A percentile compares a stretch with the other conserved stretches of the same genome.
Conservation (phyloP, 257 asterid species). For the Coffea canephora region DNA sequence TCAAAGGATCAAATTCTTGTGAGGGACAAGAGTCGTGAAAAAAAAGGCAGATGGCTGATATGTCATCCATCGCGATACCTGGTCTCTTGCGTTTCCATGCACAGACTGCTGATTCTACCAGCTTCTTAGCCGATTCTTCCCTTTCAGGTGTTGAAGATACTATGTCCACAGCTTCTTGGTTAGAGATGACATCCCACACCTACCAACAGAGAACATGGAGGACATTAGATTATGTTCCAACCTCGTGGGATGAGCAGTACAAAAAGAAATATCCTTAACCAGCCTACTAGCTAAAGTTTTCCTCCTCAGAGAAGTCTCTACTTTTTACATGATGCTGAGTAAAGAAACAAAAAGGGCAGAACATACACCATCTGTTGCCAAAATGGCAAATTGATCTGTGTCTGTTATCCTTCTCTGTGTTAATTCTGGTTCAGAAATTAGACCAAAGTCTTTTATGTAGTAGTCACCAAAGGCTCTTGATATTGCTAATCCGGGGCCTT, state of each 20-base stretch:
- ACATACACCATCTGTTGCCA: conserved; percentile 89
- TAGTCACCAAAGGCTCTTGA: conserved; percentile 84
- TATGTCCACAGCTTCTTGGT: conserved; percentile 70
- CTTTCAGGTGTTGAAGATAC: conserved; percentile 47
- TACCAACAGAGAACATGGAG: conserved; percentile 16
- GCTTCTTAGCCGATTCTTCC: conserved; percentile 54
- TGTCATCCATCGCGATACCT: conserved; percentile 64
- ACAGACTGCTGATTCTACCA: conserved; percentile 52
- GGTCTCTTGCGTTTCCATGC: conserved; percentile 68
- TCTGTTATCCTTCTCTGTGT: conserved; percentile 49
- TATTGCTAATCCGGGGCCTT: conserved; percentile 77
- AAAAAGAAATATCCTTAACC: not conserved
- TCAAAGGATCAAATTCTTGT: not conserved
- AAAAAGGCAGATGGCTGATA: conserved; percentile 70
- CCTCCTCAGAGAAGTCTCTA: not conserved
- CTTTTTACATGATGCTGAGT: not conserved
- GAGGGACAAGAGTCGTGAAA: conserved; percentile 33
- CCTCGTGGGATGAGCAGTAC: not conserved
- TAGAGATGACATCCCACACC: conserved; percentile 81
- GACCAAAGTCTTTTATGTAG: conserved; percentile 71
- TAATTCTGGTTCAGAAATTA: conserved; percentile 74
- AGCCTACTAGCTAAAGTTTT: not conserved
- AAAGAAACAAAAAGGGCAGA: not conserved
- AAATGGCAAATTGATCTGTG: conserved; percentile 54
- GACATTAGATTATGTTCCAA: not conserved